Conservation (phyloP, 805 yeast genomes). For the Candida ulmi region DNA sequence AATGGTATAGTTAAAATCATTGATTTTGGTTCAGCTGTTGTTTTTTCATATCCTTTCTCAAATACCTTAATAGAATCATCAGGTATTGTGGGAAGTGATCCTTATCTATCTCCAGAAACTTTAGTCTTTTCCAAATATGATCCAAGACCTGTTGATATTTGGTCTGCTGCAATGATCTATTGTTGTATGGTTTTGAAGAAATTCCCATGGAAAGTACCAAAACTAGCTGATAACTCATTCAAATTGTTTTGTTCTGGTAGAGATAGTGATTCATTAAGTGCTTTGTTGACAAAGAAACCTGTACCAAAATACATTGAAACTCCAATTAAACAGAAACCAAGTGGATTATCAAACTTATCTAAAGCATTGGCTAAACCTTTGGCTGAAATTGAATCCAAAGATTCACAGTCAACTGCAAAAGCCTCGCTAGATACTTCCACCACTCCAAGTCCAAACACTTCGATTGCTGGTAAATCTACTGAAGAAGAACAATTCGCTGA, state of each 20-base stretch:
- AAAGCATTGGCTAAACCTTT: slow-evolving; percentile 23
- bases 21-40: slow-evolving; percentile 92
- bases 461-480: background rate
- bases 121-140: slow-evolving; percentile 77
- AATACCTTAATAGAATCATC: slow-evolving; percentile 67
- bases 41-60: slow-evolving; percentile 81
- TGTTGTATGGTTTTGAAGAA: slow-evolving; percentile 89
- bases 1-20: slow-evolving; percentile 84
- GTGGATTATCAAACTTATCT: slow-evolving; percentile 21
- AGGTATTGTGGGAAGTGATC: slow-evolving; percentile 86
- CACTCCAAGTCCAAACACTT: slow-evolving; percentile 1
- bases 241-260: slow-evolving; percentile 74
- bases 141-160: slow-evolving; percentile 89
- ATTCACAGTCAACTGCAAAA: background rate
- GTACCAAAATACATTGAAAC: slow-evolving; percentile 33
- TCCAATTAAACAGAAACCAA: slow-evolving; percentile 16
- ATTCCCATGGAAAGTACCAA: slow-evolving; percentile 94
- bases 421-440: slow-evolving; percentile 14
- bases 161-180: slow-evolving; percentile 89
- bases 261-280: slow-evolving; percentile 61
- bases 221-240: slow-evolving; percentile 73
- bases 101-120: slow-evolving; percentile 90
- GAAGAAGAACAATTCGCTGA: background rate
- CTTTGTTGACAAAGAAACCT: slow-evolving; percentile 51
- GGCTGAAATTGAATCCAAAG: slow-evolving; percentile 11